Base-by-base conservation (phyloP, 179 eudicot species). In the Beta lomatogona region DNA sequence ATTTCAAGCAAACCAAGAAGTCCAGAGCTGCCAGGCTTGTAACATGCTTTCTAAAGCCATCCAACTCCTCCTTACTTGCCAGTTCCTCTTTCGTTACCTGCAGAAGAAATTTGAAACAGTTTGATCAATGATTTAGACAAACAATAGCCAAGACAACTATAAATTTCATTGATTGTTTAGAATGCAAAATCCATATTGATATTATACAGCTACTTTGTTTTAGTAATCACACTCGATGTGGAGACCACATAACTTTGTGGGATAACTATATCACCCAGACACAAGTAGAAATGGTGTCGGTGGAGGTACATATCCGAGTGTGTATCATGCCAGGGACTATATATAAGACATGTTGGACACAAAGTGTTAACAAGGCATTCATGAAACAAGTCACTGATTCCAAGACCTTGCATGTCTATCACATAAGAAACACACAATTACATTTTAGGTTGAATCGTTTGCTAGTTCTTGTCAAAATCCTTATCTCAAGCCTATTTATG, bases 21-120 rank as follows among this genome's bases (percentile, higher is more conserved):
- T 96, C 99, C 1, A 96, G 94, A 36, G 96, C 98, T 59, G 97
- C 98, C 72, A 94, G 88, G 84, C 98, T 94, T 13, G 98, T 94
- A 36, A 94, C 98, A 10, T 94, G 98, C 89, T 94, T 94, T 78
- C 92, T 91, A 79, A 94, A 94, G 57, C 89, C 85, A 72, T 94
- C 98, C 73, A 94, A 83, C 81, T 94, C 97, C 66, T 88, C 94
- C 79, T 94, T 93, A 82, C 91, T 86, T 28, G 97, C 91, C 61
- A 93, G 80, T 71, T 94, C 98, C 87, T 94, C 98, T 86, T 94
- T 94, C 0, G 98, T 94, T 71, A 96, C 98, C 99, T 96, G 88
- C 88, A 60, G 65, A 46, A 53, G 25, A 77, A 55, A 48, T 64
- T 64, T 58, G 54, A 68, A 19, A 59, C 13, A 36, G 13, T 18